A percentile compares a stretch with the other conserved stretches of the same genome.
phyloP scores from a whole-genome alignment of 352 stramenopile genomes.

The Sclerospora graminicola region DNA sequence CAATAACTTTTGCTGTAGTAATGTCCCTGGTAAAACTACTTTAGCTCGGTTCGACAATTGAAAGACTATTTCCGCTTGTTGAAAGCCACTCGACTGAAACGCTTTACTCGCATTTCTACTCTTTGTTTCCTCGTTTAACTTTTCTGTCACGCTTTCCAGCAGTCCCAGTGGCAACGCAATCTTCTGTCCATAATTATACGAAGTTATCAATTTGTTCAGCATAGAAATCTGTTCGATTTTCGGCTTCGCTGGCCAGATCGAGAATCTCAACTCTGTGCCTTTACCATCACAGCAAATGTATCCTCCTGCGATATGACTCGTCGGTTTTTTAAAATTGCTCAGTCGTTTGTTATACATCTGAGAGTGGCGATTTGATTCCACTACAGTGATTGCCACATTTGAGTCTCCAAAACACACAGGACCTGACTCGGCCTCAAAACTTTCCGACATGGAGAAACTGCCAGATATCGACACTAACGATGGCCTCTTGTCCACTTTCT shows the following conservation, averaged over 20 bases:
- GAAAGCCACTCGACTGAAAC: slow-evolving; percentile 18
- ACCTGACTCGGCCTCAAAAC: slow-evolving; percentile 6
- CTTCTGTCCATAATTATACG: slow-evolving; percentile 78
- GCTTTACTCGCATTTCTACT: slow-evolving; percentile 12
- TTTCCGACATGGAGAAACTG: slow-evolving; percentile 12
- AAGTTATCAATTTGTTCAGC: slow-evolving; percentile 76
- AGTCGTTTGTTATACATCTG: slow-evolving; percentile 79
- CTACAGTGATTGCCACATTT: slow-evolving; percentile 59
- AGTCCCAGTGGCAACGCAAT: slow-evolving; percentile 63
- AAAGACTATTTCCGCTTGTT: slow-evolving; percentile 59
- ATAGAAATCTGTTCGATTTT: slow-evolving; percentile 76
- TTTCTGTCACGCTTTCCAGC: slow-evolving; percentile 36
- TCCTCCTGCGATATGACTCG: slow-evolving; percentile 59
- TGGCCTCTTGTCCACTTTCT: slow-evolving; percentile 11
- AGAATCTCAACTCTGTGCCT: slow-evolving; percentile 56
- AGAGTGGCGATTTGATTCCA: slow-evolving; percentile 78
- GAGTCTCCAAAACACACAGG: slow-evolving; percentile 57
- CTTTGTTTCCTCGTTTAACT: slow-evolving; percentile 1
- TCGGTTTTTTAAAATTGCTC: slow-evolving; percentile 84
- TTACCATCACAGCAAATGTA: slow-evolving; percentile 87
- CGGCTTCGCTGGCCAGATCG: slow-evolving; percentile 48
- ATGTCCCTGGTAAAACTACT: slow-evolving; percentile 31
- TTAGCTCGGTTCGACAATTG: slow-evolving; percentile 47
- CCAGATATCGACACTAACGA: slow-evolving; percentile 11
- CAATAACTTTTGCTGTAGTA: slow-evolving; percentile 51